A percentile compares a stretch with the other conserved stretches of the same genome.
These are phyloP conservation scores for Syzygium malaccense DNA, from an alignment of 441 rosid genomes.

Conservation along the genomic window DNA sequence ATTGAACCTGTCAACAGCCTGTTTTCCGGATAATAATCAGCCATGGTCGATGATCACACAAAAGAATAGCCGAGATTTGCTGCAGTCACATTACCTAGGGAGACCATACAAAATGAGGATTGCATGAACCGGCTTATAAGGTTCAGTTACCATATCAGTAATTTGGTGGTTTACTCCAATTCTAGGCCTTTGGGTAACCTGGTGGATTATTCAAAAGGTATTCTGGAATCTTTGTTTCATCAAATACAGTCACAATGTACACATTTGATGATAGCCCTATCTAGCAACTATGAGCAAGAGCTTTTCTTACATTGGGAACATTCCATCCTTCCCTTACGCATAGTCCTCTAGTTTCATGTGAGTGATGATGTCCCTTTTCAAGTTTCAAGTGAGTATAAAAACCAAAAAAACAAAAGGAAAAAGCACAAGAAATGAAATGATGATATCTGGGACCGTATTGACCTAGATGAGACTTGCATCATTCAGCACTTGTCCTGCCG, in stretches of 20 bases:
- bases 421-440: background rate
- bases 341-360: background rate
- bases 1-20: conserved; percentile 9
- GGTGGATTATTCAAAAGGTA: background rate
- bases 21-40: background rate
- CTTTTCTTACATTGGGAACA: background rate
- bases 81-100: background rate
- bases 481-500: background rate
- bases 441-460: background rate
- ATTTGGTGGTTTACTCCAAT: background rate
- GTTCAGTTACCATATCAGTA: background rate
- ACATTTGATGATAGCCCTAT: background rate
- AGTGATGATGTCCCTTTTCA: conserved; percentile 4
- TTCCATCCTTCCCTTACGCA: background rate
- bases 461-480: background rate
- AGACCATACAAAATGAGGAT: background rate
- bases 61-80: background rate
- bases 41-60: background rate
- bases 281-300: background rate
- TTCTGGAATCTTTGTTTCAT: background rate
- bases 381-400: background rate
- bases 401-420: background rate
- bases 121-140: background rate
- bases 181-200: background rate
- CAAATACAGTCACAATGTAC: background rate